Evolutionary conservation across 108 stramenopile species (phyloP), one percentile per base, ranked within the genome.

Genomic region (Conticribra guillardii): DNA sequence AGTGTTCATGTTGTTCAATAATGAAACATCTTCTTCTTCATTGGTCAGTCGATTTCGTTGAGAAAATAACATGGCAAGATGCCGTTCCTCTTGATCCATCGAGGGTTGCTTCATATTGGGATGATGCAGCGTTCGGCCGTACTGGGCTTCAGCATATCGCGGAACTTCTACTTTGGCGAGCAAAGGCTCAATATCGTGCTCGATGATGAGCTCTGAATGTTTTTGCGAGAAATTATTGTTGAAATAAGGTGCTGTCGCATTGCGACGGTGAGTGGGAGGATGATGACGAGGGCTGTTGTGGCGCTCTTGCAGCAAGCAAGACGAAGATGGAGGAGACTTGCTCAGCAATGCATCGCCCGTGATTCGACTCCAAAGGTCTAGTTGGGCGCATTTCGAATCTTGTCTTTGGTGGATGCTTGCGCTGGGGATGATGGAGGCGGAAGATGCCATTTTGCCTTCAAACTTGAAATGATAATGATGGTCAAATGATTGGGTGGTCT

Each of bases 71-170:
- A 5, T 41, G 37, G n/a, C n/a, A 28, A 64, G 26, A 60, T 68
- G 74, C 1, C 37, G 33, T 37, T 47, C 46, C 33, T 75, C 74
- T 68, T 75, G 67, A 17, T 57, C 60, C 3, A 53, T 52, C 3
- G 74, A 52, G 2, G 74, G 74, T 21, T 75, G 74, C 2, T 48
- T 29, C 27, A 75, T 30, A 29, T 37, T 67, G 26, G 58, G 74
- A 41, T 75, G 74, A 24, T 58, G 60, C 17, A 75, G 67, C 2
- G 74, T 75, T 37, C 74, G 56, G 51, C 23, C 11, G 23, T 34
- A 58, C 44, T 71, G 60, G 17, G 60, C 52, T 18, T 61, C 53
- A 19, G 60, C 37, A 41, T 41, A 41, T 11, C 37, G 5, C 37
- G 37, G 37, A 41, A 41, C 37, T 41, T 41, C 37, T 5, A 41